These are phyloP conservation scores for Monilinia polystroma DNA, from an alignment of 2,329 filamentous ascomycete genomes.

Conservation along the genomic window DNA sequence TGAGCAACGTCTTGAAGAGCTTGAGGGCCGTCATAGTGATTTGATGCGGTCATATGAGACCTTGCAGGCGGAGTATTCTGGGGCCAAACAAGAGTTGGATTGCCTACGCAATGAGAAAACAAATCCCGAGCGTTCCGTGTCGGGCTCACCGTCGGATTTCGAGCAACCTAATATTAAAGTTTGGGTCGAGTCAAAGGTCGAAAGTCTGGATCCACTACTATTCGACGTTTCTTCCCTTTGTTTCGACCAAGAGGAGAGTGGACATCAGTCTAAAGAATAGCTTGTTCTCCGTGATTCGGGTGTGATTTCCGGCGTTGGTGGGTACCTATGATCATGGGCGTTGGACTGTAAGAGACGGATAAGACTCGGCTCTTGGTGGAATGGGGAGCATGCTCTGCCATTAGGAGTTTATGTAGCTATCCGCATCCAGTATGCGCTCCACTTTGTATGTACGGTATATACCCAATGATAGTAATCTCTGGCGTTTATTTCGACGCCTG, in stretches of 20 bases:
- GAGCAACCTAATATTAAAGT: conserved; percentile 25
- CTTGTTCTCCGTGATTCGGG: conserved; percentile 6
- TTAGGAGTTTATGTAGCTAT: conserved; percentile 12
- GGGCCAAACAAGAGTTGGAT: conserved; percentile 38
- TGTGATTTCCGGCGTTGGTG: conserved; percentile 18
- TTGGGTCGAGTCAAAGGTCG: conserved; percentile 34
- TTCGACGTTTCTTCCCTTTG: conserved; percentile 40
- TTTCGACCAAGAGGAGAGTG: conserved; percentile 36
- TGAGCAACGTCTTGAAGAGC: conserved; percentile 54
- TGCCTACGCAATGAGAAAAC: conserved; percentile 34
- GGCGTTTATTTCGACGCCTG: conserved; percentile 8
- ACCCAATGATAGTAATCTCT: conserved; percentile 13
- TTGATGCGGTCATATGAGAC: conserved; percentile 54
- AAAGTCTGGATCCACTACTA: conserved; percentile 36
- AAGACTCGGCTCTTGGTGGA: conserved; percentile 8
- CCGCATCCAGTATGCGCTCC: conserved; percentile 7
- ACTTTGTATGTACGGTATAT: conserved; percentile 12
- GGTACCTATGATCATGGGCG: background rate
- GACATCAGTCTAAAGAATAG: conserved; percentile 9
- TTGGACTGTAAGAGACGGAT: conserved; percentile 8
- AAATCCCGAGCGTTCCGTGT: conserved; percentile 17
- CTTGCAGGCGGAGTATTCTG: conserved; percentile 45
- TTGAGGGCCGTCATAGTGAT: conserved; percentile 55
- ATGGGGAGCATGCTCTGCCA: background rate
- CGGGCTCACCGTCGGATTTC: conserved; percentile 20